Base-by-base conservation (phyloP, 805 yeast genomes). In the Limtongozyma cylindracea region DNA sequence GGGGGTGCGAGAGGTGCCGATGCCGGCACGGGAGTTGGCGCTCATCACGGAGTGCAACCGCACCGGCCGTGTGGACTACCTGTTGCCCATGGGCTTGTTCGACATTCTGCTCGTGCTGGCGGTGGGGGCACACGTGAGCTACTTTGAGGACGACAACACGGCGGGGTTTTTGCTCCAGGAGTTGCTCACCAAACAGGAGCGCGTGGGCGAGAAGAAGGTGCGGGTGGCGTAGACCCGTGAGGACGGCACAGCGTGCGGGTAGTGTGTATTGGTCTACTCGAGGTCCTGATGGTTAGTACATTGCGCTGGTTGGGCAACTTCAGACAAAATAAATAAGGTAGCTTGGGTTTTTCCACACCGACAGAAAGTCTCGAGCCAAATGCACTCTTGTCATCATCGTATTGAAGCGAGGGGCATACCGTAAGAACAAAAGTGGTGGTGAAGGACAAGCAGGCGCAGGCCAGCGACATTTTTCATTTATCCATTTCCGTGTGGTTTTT, bases 261-360 rank as follows among this genome's bases (percentile, higher is more conserved):
- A 19, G 12, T 18, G 3, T 13, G 10, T 16, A 12, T 16, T 14
- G 7, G 8, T 11, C 12, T 21, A 12, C 20, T 20, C 23, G 17
- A 15, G 17, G 17, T 7, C 6, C 8, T 15, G 8, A 9, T 15
- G 17, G n/a, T n/a, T n/a, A n/a, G n/a, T n/a, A n/a, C n/a, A n/a
- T n/a, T n/a, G n/a, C n/a, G n/a, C n/a, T n/a, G n/a, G n/a, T n/a
- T n/a, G n/a, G n/a, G n/a, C n/a, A n/a, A n/a, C n/a, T n/a, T 13
- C 15, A 13, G 15, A 13, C 30, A 53, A 50, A 49, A 49, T 15
- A 53, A 45, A 26, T 63, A 59, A 80, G 94, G 94, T 80, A 80
- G 94, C 94, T 69, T 61, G 92, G 66, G 56, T 76, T 74, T 76
- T 76, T 80, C 94, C 93, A 80, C 94, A 80, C 60, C 82, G 80